Evolutionary conservation across 208 protist genomes (phyloP), one percentile per base, ranked within the genome.

Genomic region (Crithidia sp.): DNA sequence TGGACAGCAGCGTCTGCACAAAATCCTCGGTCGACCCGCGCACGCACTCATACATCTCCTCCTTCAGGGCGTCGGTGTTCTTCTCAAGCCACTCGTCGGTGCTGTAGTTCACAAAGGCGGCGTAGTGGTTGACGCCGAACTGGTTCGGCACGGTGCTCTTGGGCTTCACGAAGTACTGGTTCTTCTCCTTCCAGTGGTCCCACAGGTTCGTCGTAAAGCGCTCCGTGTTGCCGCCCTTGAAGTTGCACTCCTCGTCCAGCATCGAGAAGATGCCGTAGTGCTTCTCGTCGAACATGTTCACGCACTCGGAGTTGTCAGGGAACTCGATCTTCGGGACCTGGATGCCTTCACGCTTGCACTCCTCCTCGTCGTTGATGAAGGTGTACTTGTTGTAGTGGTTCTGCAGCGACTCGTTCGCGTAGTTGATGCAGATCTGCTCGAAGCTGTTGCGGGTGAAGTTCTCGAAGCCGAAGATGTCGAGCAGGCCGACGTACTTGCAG

Each of bases 361-460:
- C 93, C 71, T 90, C 95, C 81, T 98, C 95, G 70, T 98, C 96
- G 69, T 95, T 90, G 70, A 95, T 84, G 83, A 99, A 98, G 36
- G 96, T 98, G 81, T 97, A 94, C 76, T 97, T 91, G 88, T 99
- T 98, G 88, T 99, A 99, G 77, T 98, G 94, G 72, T 98, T 98
- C 79, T 99, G 98, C 52, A 99, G 83, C 47, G 96, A 95, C 79
- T 99, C 98, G 83, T 99, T 99, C 52, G 97, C 96, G 77, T 95
- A 99, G 83, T 99, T 99, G 80, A 99, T 99, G 85, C 97, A 99
- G 12, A 99, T 76, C 86, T 99, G 97, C 85, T 99, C 98, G 76
- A 99, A 99, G 80, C 87, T 94, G 87, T 99, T 99, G 43, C 79
- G 63, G 58, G 85, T 82, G 76, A 99, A 99, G 66, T 96, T 96